Evolutionary conservation across 2,329 filamentous ascomycete genomes (phyloP), one percentile per base, ranked within the genome.

Genomic region (Cladobotryum mycophilum): DNA sequence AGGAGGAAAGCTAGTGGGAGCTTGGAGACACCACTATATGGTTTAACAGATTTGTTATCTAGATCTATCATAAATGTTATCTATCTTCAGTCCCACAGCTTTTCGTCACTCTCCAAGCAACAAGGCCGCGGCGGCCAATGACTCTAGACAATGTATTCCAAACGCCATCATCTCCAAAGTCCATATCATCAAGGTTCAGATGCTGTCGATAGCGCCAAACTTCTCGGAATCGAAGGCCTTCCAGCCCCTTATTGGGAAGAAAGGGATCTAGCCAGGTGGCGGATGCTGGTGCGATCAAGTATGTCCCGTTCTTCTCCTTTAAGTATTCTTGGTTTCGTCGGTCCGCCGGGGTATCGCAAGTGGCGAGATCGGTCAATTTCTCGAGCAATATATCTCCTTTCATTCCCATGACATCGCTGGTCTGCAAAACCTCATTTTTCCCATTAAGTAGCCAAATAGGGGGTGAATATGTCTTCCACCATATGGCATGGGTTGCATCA

Each of bases 401-500:
- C 69, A 88, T 78, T 4, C 86, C 85, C 82, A 89, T 90, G 17
- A 90, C 72, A 61, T 91, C 88, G 53, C 76, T 75, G 1, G 87
- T 91, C 30, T 71, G 75, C n/a, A 90, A 69, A 9, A 86, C 76
- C 57, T 84, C 79, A 56, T 87, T 89, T 66, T 86, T 87, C 48
- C 85, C 84, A 56, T 89, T 85, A 6, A 91, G 73, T 17, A 92
- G 76, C 86, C 88, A 92, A 35, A 86, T 84, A 0, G 88, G 88
- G 15, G 88, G 88, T 64, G 84, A 87, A 64, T 91, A 91, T 1
- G 88, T 91, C 66, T 90, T 91, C 88, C 88, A 92, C 88, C 88
- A 92, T 46, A 88, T 75, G 3, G 84, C 85, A 34, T 85, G 76
- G 2, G 82, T 83, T 8, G 86, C 81, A 55, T 86, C 84, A 4